These are phyloP conservation scores for Aristolochia californica DNA, from an alignment of 164 flowering plant species.

Conservation along the genomic window DNA sequence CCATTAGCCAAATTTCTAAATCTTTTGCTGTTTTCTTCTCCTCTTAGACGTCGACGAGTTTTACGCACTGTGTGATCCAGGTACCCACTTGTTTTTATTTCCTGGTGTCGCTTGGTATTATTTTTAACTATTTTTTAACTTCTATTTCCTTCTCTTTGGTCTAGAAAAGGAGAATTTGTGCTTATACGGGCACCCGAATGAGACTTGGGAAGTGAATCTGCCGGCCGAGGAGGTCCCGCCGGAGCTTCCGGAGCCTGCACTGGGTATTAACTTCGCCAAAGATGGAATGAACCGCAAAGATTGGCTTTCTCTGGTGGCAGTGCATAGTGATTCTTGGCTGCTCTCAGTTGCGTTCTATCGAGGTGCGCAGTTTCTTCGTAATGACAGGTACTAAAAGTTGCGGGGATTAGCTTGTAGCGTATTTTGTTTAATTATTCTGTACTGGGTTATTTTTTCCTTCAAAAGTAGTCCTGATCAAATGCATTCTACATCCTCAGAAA, in stretches of 20 bases:
- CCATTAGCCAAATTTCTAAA: background rate
- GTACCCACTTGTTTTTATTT: conserved; percentile 17
- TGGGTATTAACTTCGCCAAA: conserved; percentile 87
- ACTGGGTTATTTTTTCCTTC: background rate
- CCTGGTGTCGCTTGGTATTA: background rate
- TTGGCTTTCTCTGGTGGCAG: conserved; percentile 85
- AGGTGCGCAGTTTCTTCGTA: conserved; percentile 77
- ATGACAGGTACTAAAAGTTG: conserved; percentile 52
- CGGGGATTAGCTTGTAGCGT: background rate
- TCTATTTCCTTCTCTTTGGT: background rate
- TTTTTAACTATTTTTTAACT: background rate
- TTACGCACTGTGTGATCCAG: conserved; percentile 85
- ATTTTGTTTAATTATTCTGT: background rate
- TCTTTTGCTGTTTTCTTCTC: conserved; percentile 8
- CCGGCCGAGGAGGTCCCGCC: conserved; percentile 97
- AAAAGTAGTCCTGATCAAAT: background rate
- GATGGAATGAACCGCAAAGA: conserved; percentile 93
- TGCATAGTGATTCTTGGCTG: conserved; percentile 94
- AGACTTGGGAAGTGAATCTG: conserved; percentile 75
- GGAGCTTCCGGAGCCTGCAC: conserved; percentile 93
- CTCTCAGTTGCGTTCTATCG: conserved; percentile 84
- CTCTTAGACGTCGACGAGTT: conserved; percentile 83
- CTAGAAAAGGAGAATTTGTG: conserved; percentile 87
- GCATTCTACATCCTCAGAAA: no score
- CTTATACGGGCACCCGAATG: conserved; percentile 77